phyloP scores from a whole-genome alignment of 2,329 filamentous ascomycete genomes.

The Xylaria sp. region DNA sequence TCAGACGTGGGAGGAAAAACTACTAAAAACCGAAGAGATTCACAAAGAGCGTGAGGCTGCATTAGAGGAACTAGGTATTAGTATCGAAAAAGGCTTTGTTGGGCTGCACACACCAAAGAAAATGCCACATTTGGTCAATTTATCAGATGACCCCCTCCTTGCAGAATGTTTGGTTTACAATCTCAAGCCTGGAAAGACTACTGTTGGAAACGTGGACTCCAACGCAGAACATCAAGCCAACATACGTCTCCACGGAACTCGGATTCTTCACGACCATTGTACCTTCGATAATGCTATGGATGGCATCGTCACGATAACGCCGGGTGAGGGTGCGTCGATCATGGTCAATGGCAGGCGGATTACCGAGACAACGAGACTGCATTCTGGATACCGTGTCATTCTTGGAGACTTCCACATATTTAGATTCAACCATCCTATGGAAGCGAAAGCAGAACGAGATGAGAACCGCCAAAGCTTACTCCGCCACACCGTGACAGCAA shows the following conservation, averaged over 20 bases:
- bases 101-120: conserved; percentile 96
- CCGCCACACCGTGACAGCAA: conserved; percentile 77
- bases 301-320: conserved; percentile 89
- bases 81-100: conserved; percentile 97
- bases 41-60: conserved; percentile 97
- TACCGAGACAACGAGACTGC: conserved; percentile 80
- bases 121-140: conserved; percentile 97
- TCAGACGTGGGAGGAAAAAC: conserved; percentile 98
- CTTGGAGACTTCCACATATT: conserved; percentile 99
- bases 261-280: conserved; percentile 92
- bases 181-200: conserved; percentile 91
- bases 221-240: conserved; percentile 77
- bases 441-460: conserved; percentile 89
- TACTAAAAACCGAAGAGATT: conserved; percentile 93
- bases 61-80: conserved; percentile 95
- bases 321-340: conserved; percentile 88
- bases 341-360: conserved; percentile 98
- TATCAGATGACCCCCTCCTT: conserved; percentile 91
- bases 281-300: conserved; percentile 87
- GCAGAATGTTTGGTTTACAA: conserved; percentile 98
- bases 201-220: conserved; percentile 91
- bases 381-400: conserved; percentile 93
- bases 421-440: conserved; percentile 96
- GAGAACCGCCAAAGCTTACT: conserved; percentile 85
- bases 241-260: conserved; percentile 90